These are phyloP conservation scores for Pichia occidentalis DNA, from an alignment of 805 yeast genomes.

Conservation along the genomic window DNA sequence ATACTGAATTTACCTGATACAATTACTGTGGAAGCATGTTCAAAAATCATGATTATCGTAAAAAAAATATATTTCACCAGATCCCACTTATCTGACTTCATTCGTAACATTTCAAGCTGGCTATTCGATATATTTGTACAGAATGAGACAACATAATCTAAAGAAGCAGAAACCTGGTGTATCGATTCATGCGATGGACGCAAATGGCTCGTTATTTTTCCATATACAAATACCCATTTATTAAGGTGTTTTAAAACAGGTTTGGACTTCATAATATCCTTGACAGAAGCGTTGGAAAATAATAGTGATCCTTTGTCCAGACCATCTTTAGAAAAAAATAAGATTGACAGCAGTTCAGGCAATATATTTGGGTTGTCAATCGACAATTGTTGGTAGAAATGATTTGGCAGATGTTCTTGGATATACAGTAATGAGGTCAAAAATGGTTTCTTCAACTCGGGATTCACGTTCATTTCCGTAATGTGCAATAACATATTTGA, in stretches of 20 bases:
- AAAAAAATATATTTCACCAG: slow-evolving; percentile 34
- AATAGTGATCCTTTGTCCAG: slow-evolving; percentile 18
- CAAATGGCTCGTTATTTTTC: slow-evolving; percentile 1
- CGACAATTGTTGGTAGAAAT: neutral
- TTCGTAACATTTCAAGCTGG: neutral
- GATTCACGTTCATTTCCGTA: neutral
- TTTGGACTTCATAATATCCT: slow-evolving; percentile 6
- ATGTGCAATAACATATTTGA: slow-evolving; percentile 1
- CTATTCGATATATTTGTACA: slow-evolving; percentile 4
- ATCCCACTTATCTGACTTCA: slow-evolving; percentile 19
- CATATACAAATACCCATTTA: slow-evolving; percentile 38
- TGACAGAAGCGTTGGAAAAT: neutral
- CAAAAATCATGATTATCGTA: slow-evolving; percentile 43
- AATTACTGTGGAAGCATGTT: slow-evolving; percentile 31
- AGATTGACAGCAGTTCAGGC: slow-evolving; percentile 13
- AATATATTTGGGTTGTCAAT: slow-evolving; percentile 15
- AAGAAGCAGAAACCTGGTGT: slow-evolving; percentile 19
- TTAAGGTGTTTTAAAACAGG: slow-evolving; percentile 47
- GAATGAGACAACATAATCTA: slow-evolving; percentile 2
- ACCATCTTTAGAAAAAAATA: slow-evolving; percentile 16
- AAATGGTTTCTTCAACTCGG: neutral
- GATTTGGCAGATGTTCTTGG: slow-evolving; percentile 1
- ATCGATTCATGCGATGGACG: slow-evolving; percentile 26
- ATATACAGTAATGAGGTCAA: neutral
- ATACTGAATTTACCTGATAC: slow-evolving; percentile 26